Percentiles rank a stretch among this genome's conserved stretches.
phyloP scores from a whole-genome alignment of 2,329 filamentous ascomycete species.

The Chalaropsis thielavioides region DNA sequence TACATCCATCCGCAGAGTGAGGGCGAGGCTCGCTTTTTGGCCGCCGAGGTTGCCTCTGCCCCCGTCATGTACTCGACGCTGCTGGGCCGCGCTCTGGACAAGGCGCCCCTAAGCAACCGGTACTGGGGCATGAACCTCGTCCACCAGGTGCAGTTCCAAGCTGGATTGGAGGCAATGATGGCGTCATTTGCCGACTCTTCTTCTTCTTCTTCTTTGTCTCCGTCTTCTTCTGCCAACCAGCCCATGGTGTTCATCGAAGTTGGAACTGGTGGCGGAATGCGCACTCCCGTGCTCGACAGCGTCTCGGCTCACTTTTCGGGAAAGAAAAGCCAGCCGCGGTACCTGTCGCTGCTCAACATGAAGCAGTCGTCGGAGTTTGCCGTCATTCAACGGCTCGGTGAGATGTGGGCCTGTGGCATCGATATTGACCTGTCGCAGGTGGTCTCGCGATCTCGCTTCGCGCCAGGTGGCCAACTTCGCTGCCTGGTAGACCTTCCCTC shows the following conservation, averaged over 20 bases:
- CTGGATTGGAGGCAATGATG: slow-evolving; percentile 28
- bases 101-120: slow-evolving; percentile 21
- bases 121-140: slow-evolving; percentile 37
- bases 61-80: slow-evolving; percentile 31
- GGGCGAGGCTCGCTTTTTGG: not conserved
- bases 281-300: slow-evolving; percentile 28
- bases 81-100: slow-evolving; percentile 21
- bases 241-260: slow-evolving; percentile 30
- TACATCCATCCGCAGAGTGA: not conserved
- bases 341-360: slow-evolving; percentile 13
- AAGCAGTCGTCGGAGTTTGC: slow-evolving; percentile 19
- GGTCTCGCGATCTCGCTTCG: not conserved
- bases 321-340: slow-evolving; percentile 5
- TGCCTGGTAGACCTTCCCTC: slow-evolving; percentile 34
- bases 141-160: slow-evolving; percentile 31
- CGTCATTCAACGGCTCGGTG: slow-evolving; percentile 25
- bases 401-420: slow-evolving; percentile 28
- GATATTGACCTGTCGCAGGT: slow-evolving; percentile 24
- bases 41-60: not conserved
- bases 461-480: not conserved
- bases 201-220: no score
- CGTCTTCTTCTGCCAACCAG: slow-evolving; percentile 8
- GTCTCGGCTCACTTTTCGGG: slow-evolving; percentile 20
- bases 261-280: slow-evolving; percentile 27
- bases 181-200: slow-evolving; percentile 13